Evolutionary conservation across 768 basidiomycete genomes (phyloP), one percentile per base, ranked within the genome.

Genomic region (Auriscalpium vulgare): DNA sequence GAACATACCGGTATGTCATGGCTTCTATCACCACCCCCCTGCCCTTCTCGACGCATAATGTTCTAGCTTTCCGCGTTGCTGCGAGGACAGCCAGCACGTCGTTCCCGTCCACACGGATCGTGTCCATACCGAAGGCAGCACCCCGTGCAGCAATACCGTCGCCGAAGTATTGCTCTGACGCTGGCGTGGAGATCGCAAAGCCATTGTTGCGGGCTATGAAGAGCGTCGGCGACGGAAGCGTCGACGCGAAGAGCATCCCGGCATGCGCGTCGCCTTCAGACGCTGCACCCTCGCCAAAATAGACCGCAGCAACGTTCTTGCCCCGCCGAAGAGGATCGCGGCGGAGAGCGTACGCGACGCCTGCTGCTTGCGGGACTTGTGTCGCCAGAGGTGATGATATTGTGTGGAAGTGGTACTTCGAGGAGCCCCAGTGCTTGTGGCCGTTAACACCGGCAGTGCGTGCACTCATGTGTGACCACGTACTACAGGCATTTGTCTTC

Each of bases 251-350:
- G 54, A 88, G 79, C 65, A 94, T 75, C 29, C 92, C 95, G 0
- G 94, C 95, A 66, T 97, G 94, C 68, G 95, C 95, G 69, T 97
- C 94, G 56, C 93, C 93, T 71, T 95, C 94, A 2, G 90, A 91
- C 2, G 93, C 91, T 8, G 92, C 91, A 58, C 92, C 94, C 71
- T 97, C 95, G 21, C 94, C 94, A 60, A 95, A 95, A 69, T 84
- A 97, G 51, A 91, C 91, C 10, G 84, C 87, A 0, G 94, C 92
- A 50, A 93, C 84, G 55, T 85, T 86, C 52, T 80, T 83, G 47
- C 78, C 77, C 35, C 83, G 78, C 37, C 87, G 82, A 48, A 69
- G 72, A 0, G 86, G 85, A 46, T 88, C 85, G 4, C 93, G 84
- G 63, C 85, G 85, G 54, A 97, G 76, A 1, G 95, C 92, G 65